Conservation (phyloP, 176 grass and related monocot genomes). For the Zoysia pacifica region DNA sequence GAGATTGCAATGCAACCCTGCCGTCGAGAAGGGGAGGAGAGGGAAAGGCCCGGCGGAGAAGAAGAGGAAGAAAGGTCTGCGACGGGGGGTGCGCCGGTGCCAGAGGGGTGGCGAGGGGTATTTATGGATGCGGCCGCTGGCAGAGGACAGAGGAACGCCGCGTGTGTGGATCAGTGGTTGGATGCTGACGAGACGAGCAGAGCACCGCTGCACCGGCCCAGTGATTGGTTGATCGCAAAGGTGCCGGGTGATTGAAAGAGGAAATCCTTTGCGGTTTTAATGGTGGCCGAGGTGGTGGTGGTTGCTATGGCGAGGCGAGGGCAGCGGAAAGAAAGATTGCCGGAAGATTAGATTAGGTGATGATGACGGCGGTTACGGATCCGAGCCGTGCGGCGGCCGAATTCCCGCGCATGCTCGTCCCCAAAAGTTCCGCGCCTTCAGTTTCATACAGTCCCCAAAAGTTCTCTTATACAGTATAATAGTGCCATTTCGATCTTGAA, state of each 20-base stretch:
- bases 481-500: too few species aligned
- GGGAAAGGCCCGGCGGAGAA: too few species aligned
- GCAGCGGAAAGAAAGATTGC: too few species aligned
- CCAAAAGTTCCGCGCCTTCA: not conserved
- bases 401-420: not conserved
- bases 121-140: not conserved
- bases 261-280: too few species aligned
- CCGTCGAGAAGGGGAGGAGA: too few species aligned
- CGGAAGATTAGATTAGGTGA: too few species aligned
- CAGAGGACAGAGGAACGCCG: not conserved
- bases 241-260: too few species aligned
- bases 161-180: not conserved
- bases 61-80: not conserved
- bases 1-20: not conserved
- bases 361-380: too few species aligned
- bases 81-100: not conserved
- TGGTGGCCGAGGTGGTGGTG: too few species aligned
- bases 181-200: not conserved
- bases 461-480: too few species aligned
- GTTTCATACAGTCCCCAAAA: not conserved
- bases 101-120: not conserved
- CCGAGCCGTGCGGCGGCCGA: not conserved
- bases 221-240: not conserved
- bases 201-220: too few species aligned
- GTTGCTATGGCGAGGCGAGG: too few species aligned